A percentile compares a stretch with the other conserved stretches of the same genome.
Evolutionary conservation across 495 filamentous ascomycete species (phyloP).

Genomic region (Penicillium paradoxum): DNA sequence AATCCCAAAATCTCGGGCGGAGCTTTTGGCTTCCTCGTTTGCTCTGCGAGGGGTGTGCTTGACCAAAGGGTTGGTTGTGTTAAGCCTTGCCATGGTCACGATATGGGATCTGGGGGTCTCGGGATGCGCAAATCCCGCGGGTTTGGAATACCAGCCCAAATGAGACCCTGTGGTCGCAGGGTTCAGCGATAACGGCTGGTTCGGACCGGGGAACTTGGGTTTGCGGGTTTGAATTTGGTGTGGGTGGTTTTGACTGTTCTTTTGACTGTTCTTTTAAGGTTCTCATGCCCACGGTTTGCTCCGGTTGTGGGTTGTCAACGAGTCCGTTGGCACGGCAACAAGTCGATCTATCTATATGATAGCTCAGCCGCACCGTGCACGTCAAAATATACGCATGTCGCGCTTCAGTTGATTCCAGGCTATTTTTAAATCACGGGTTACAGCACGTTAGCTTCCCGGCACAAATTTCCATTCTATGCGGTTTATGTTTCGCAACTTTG

Average conservation of each 20-base stretch:
- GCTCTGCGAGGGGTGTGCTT: neutral
- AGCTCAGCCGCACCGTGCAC: neutral
- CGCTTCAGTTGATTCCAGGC: too few relatives aligned
- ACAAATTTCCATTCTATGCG: too few relatives aligned
- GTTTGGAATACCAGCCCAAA: neutral
- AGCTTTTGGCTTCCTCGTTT: neutral
- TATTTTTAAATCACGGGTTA: too few relatives aligned
- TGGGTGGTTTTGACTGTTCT: neutral
- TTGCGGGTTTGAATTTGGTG: neutral
- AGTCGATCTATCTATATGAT: neutral
- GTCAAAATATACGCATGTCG: too few relatives aligned
- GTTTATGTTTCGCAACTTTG: too few relatives aligned
- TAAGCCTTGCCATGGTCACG: conserved; percentile 3
- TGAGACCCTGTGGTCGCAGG: neutral
- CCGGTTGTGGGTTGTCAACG: conserved; percentile 8
- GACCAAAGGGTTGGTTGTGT: conserved; percentile 5
- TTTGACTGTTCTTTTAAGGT: neutral
- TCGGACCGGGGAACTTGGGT: neutral
- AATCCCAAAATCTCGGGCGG: neutral
- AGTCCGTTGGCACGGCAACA: conserved; percentile 17
- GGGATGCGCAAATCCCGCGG: neutral
- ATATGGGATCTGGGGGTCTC: neutral
- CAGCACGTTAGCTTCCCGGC: too few relatives aligned
- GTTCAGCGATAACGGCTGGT: neutral
- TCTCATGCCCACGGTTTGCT: neutral